Evolutionary conservation across 345 rosid genomes (phyloP).

Genomic region (Gossypium mustelinum): DNA sequence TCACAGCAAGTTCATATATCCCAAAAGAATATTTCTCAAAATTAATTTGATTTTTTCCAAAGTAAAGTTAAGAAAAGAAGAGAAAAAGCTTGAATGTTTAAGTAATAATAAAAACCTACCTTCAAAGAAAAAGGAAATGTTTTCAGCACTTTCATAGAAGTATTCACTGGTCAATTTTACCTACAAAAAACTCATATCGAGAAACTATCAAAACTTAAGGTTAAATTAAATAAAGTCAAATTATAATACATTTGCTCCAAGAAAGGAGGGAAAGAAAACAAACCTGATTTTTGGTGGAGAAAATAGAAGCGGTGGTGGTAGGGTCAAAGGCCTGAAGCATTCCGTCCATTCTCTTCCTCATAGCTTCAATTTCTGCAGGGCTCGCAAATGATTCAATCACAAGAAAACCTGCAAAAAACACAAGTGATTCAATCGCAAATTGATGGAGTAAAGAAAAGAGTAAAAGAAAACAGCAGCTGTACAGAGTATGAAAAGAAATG

Average conservation of each 20-base stretch:
- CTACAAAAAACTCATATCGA: constrained; percentile 27
- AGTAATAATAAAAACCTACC: constrained; percentile 32
- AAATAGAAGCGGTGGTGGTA: constrained; percentile 56
- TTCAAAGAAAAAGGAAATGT: constrained; percentile 91
- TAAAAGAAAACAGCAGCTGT: background rate
- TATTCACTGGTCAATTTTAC: constrained; percentile 55
- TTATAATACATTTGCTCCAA: background rate
- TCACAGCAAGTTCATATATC: background rate
- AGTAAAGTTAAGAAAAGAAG: background rate
- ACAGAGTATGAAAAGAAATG: background rate
- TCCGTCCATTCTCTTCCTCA: constrained; percentile 68
- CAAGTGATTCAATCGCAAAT: background rate
- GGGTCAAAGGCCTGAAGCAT: constrained; percentile 60
- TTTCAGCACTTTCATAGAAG: constrained; percentile 86
- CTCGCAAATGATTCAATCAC: constrained; percentile 75
- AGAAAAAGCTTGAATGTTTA: background rate
- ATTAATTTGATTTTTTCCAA: background rate
- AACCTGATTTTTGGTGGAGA: constrained; percentile 93
- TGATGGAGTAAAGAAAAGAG: background rate
- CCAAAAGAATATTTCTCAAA: background rate
- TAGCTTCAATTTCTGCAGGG: constrained; percentile 46
- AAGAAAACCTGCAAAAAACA: constrained; percentile 48
- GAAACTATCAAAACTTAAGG: background rate
- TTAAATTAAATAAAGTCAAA: background rate
- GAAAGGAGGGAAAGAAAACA: background rate